A percentile compares a stretch with the other conserved stretches of the same genome.
Evolutionary conservation across 768 basidiomycete species (phyloP).

Genomic region (Lactifluus pinguis): DNA sequence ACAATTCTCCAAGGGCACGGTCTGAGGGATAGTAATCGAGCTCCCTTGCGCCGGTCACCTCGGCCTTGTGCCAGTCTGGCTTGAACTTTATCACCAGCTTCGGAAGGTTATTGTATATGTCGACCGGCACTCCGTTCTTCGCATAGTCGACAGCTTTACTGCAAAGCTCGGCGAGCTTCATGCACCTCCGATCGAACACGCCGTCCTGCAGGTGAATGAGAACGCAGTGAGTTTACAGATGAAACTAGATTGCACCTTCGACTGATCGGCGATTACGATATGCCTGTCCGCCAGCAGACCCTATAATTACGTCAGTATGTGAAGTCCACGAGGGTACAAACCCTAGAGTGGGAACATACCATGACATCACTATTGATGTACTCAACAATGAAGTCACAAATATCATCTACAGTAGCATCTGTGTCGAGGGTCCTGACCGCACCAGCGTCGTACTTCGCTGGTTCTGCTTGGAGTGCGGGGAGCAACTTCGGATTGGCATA

Average conservation of each 20-base stretch:
- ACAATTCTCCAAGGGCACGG: background rate
- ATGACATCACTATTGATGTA: conserved; percentile 78
- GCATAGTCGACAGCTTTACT: background rate
- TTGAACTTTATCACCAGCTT: background rate
- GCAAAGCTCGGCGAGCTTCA: background rate
- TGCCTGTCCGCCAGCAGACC: background rate
- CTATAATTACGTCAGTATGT: background rate
- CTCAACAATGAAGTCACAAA: conserved; percentile 74
- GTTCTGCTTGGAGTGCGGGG: conserved; percentile 38
- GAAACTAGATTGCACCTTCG: background rate
- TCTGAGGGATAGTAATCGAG: background rate
- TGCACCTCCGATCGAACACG: background rate
- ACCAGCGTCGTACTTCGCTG: conserved; percentile 43
- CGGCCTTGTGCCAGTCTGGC: background rate
- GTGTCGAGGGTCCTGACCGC: conserved; percentile 11
- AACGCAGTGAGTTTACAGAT: background rate
- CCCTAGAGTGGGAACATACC: conserved; percentile 31
- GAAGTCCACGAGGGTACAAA: background rate
- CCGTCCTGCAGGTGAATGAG: background rate
- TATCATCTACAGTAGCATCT: conserved; percentile 54
- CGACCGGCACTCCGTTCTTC: background rate
- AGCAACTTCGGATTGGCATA: conserved; percentile 47
- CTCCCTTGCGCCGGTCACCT: background rate
- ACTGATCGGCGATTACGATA: background rate
- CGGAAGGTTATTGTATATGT: background rate